phyloP scores from a whole-genome alignment of 805 yeast species.

The Starmerella khaoyaiensis region DNA sequence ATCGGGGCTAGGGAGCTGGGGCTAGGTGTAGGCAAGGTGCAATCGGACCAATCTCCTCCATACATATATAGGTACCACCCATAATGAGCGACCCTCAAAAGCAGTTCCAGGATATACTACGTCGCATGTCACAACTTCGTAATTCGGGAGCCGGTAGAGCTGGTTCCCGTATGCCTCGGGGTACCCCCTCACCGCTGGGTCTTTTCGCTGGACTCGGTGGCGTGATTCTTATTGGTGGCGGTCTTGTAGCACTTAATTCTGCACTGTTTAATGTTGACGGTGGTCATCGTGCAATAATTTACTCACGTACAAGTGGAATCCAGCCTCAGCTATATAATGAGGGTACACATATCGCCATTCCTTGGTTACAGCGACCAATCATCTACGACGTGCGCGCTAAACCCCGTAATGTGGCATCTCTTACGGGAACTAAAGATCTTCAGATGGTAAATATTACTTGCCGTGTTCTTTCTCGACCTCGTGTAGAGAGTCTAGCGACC shows the following conservation, averaged over 20 bases:
- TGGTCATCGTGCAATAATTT: conserved; percentile 94
- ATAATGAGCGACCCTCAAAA: conserved; percentile 15
- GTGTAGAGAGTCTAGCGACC: conserved; percentile 59
- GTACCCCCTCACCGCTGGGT: conserved; percentile 35
- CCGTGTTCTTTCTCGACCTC: conserved; percentile 87
- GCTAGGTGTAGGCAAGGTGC: too few relatives aligned
- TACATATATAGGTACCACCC: too few relatives aligned
- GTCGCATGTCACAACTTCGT: conserved; percentile 13
- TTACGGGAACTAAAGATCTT: conserved; percentile 95
- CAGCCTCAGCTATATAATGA: conserved; percentile 72
- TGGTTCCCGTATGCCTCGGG: conserved; percentile 8
- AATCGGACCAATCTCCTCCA: too few relatives aligned
- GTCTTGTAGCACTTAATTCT: conserved; percentile 39
- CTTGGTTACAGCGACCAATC: conserved; percentile 89
- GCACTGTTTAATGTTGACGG: conserved; percentile 83
- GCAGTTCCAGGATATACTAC: conserved; percentile 18
- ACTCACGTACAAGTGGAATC: conserved; percentile 77
- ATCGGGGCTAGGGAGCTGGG: too few relatives aligned
- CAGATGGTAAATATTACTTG: conserved; percentile 99
- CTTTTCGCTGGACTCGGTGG: conserved; percentile 55
- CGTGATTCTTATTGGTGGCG: conserved; percentile 44
- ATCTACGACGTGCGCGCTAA: conserved; percentile 92
- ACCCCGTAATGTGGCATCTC: conserved; percentile 88
- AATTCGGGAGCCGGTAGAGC: conserved; percentile 2
- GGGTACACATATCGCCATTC: conserved; percentile 89